Base-by-base conservation (phyloP, 352 stramenopile genomes). In the Aphanomyces invadans region DNA sequence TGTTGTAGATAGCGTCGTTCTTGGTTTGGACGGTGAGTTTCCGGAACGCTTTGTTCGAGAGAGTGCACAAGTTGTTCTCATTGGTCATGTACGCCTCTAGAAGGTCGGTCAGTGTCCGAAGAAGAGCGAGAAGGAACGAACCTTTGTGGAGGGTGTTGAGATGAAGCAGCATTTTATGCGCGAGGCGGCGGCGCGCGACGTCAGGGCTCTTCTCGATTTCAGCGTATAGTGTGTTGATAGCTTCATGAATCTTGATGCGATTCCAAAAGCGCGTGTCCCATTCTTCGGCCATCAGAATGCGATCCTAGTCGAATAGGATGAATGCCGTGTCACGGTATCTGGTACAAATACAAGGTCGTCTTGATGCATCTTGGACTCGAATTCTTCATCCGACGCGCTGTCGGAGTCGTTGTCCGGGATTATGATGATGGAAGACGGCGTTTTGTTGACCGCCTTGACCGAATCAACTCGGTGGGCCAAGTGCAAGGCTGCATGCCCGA, bases 191-290 rank as follows among this genome's bases (percentile, higher is more conserved):
- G 23, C 81, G 73, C 17, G 62, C 62, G 3, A 70, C 70, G 21
- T 86, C 68, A 15, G 79, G 57, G 15, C 71, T 76, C 42, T 74
- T 44, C 55, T 90, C 81, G 33, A 89, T 77, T 42, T 90, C 73
- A 39, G 76, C 71, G 69, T 89, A 92, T 59, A 92, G 64, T 48
- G 77, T 83, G 28, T 89, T 74, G 21, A 90, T 73, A 0, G 80
- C 83, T 7, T 76, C 70, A 28, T 79, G 71, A 21, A 92, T 71
- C 51, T 89, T 90, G 19, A 70, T 69, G 0, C 36, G 56, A 36
- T 87, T 90, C 81, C 81, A 92, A 19, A 64, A 69, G 9, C 76
- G 77, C 0, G 81, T 90, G 66, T 90, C 81, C 81, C 84, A 92
- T 78, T 92, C 81, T 56, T 90, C 78, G 25, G 88, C 82, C 76